Percentiles rank a stretch among this genome's conserved stretches.
phyloP scores from a whole-genome alignment of 2,329 filamentous ascomycete genomes.

The Microascus cirrosus region DNA sequence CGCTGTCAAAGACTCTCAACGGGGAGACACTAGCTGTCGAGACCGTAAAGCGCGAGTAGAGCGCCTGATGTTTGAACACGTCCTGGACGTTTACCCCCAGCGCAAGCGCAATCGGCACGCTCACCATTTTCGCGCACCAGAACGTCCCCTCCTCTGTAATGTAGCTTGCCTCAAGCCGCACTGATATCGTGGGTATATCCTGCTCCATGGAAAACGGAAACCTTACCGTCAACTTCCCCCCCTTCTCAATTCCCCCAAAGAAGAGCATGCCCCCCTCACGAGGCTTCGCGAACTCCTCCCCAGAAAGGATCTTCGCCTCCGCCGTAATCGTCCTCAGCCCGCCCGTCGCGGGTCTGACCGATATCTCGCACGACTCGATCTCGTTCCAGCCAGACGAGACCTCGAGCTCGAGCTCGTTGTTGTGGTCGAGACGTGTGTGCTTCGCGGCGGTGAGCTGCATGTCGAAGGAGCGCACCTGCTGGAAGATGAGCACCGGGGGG shows the following conservation, averaged over 20 bases:
- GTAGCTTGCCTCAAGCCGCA: slow-evolving; percentile 69
- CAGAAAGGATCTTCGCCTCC: slow-evolving; percentile 39
- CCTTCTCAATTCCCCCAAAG: slow-evolving; percentile 32
- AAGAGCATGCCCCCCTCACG: slow-evolving; percentile 42
- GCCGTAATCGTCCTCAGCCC: slow-evolving; percentile 52
- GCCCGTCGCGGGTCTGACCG: slow-evolving; percentile 53
- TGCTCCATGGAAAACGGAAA: slow-evolving; percentile 81
- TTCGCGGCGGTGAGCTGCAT: slow-evolving; percentile 55
- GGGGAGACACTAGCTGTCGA: slow-evolving; percentile 69
- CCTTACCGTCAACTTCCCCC: slow-evolving; percentile 43
- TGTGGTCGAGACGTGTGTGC: slow-evolving; percentile 67
- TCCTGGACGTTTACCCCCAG: slow-evolving; percentile 96
- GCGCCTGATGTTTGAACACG: slow-evolving; percentile 69
- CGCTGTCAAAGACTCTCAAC: slow-evolving; percentile 59
- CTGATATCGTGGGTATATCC: slow-evolving; percentile 56
- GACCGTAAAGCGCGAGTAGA: slow-evolving; percentile 87
- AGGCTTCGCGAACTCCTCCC: slow-evolving; percentile 29
- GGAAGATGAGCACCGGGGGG: slow-evolving; percentile 61
- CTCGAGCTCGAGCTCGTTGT: slow-evolving; percentile 65
- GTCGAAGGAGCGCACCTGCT: slow-evolving; percentile 56
- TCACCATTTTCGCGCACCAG: slow-evolving; percentile 46
- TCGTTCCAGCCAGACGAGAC: slow-evolving; percentile 67
- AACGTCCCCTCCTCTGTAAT: slow-evolving; percentile 56
- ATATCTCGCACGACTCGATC: slow-evolving; percentile 45
- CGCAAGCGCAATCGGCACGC: slow-evolving; percentile 63